phyloP scores from a whole-genome alignment of 2,329 filamentous ascomycete genomes.

The Botrytis sinoallii region DNA sequence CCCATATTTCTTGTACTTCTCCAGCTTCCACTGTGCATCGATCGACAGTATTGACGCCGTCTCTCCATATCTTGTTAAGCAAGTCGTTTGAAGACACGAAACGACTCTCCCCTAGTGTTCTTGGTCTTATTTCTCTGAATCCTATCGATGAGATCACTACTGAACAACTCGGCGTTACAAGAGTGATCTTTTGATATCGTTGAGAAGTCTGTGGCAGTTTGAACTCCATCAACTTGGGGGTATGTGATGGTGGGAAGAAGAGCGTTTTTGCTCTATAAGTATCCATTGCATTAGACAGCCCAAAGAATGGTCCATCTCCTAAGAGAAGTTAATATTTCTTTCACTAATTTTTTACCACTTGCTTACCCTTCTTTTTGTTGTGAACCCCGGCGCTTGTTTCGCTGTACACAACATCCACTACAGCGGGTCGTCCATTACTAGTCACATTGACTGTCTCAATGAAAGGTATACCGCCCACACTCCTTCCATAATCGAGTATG shows the following conservation, averaged over 20 bases:
- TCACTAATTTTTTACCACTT: not conserved
- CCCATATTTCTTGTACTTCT: conserved; percentile 9
- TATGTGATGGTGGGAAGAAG: conserved; percentile 21
- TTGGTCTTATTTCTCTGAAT: conserved; percentile 19
- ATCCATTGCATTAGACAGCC: conserved; percentile 33
- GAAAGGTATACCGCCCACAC: conserved; percentile 28
- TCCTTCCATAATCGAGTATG: conserved; percentile 26
- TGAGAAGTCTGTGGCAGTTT: conserved; percentile 28
- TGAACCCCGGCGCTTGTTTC: conserved; percentile 27
- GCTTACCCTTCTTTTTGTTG: conserved; percentile 22
- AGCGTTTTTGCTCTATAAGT: conserved; percentile 27
- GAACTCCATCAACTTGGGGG: conserved; percentile 16
- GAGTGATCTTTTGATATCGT: conserved; percentile 28
- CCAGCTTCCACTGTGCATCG: conserved; percentile 11
- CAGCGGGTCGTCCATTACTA: conserved; percentile 21
- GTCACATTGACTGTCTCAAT: conserved; percentile 22
- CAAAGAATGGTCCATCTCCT: conserved; percentile 31
- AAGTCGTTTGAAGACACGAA: conserved; percentile 28
- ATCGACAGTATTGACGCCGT: conserved; percentile 20
- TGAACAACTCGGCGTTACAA: conserved; percentile 27
- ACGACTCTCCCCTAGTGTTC: conserved; percentile 21
- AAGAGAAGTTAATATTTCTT: conserved; percentile 11
- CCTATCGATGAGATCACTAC: conserved; percentile 27
- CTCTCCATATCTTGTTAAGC: conserved; percentile 30
- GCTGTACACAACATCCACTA: conserved; percentile 29